These are phyloP conservation scores for Botryobasidium botryosum DNA, from an alignment of 768 basidiomycete genomes.

Conservation along the genomic window DNA sequence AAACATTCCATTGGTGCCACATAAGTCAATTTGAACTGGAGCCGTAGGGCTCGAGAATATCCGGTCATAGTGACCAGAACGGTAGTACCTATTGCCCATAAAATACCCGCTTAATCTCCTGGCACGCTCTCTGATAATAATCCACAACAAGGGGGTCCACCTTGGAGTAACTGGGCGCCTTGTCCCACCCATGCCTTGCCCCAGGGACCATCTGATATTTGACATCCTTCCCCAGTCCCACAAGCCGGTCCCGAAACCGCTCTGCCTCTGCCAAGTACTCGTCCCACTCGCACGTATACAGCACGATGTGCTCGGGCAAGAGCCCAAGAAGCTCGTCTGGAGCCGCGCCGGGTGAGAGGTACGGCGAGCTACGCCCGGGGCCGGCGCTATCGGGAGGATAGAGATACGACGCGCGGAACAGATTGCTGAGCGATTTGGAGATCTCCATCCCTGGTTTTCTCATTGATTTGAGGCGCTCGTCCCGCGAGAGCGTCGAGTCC, in stretches of 20 bases:
- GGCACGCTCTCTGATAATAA: background rate
- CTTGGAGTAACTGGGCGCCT: background rate
- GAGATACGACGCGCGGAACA: constrained; percentile 16
- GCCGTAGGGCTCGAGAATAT: too few species aligned
- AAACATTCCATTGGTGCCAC: too few species aligned
- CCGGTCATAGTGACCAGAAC: too few species aligned
- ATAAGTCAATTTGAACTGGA: too few species aligned
- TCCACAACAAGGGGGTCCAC: background rate
- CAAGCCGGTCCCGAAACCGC: constrained; percentile 10
- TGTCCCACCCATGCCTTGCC: constrained; percentile 12
- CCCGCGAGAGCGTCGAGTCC: constrained; percentile 12
- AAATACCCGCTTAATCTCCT: constrained; percentile 4
- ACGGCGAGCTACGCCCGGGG: constrained; percentile 9
- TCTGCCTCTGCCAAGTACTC: constrained; percentile 13
- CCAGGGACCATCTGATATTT: constrained; percentile 8
- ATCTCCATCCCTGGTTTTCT: constrained; percentile 10
- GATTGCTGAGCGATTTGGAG: constrained; percentile 9
- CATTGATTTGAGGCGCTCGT: constrained; percentile 5
- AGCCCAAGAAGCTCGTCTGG: constrained; percentile 9
- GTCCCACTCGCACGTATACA: constrained; percentile 14
- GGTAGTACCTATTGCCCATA: too few species aligned
- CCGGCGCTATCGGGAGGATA: constrained; percentile 5
- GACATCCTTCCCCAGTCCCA: constrained; percentile 11
- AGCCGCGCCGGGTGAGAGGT: constrained; percentile 13
- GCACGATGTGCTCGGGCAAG: constrained; percentile 13